Evolutionary conservation across 352 stramenopile genomes (phyloP).

Genomic region (Phytophthora cajani): DNA sequence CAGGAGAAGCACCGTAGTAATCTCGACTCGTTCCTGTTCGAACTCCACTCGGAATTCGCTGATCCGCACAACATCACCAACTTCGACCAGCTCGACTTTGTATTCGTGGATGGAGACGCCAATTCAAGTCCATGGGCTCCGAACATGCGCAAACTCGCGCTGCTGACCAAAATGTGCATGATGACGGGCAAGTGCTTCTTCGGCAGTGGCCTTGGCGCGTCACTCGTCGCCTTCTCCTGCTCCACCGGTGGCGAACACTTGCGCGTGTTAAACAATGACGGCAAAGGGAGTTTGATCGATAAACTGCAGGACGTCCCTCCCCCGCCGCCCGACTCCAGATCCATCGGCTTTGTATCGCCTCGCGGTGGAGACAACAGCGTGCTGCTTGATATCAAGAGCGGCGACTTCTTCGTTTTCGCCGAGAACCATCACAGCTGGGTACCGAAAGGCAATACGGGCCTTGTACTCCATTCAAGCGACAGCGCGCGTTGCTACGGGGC

Average conservation of each 20-base stretch:
- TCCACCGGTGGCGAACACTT: conserved; percentile 73
- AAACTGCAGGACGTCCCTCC: conserved; percentile 48
- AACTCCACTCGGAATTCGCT: conserved; percentile 74
- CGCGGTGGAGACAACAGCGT: conserved; percentile 39
- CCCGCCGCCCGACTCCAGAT: conserved; percentile 24
- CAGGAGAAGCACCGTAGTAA: conserved; percentile 69
- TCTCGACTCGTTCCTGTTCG: conserved; percentile 80
- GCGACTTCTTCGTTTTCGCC: conserved; percentile 74
- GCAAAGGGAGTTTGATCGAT: conserved; percentile 55
- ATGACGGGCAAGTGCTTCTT: conserved; percentile 89
- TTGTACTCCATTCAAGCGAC: conserved; percentile 75
- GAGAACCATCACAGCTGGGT: conserved; percentile 47
- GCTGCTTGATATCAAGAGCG: conserved; percentile 72
- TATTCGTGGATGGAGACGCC: conserved; percentile 76
- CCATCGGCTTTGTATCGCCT: conserved; percentile 26
- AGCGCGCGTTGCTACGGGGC: conserved; percentile 60
- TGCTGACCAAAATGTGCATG: conserved; percentile 88
- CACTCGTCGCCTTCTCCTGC: conserved; percentile 70
- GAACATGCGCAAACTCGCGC: conserved; percentile 61
- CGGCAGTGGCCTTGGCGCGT: conserved; percentile 63
- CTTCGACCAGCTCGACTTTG: conserved; percentile 85
- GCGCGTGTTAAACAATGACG: conserved; percentile 67
- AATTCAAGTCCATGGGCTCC: conserved; percentile 71
- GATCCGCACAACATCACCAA: conserved; percentile 73
- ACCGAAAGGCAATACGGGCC: conserved; percentile 78